Conservation (phyloP, 371 early-diverging fungal genomes). For the Rhizopus microsporus region DNA sequence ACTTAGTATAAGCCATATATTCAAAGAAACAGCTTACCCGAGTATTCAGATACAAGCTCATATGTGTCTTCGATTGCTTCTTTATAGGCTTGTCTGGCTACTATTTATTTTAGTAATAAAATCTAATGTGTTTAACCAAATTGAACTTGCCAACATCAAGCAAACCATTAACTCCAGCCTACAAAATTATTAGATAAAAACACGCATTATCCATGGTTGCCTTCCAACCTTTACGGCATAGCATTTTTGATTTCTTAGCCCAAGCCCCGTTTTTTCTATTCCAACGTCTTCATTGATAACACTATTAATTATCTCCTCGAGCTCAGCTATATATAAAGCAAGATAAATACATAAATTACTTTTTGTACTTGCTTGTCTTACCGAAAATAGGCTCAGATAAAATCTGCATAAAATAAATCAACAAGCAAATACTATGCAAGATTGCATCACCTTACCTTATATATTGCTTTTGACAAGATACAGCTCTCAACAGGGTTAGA, state of each 20-base stretch:
- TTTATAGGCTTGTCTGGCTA: slow-evolving; percentile 80
- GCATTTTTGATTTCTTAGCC: slow-evolving; percentile 83
- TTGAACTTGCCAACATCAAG: slow-evolving; percentile 79
- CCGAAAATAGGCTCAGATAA: slow-evolving; percentile 30
- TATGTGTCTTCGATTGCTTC: slow-evolving; percentile 85
- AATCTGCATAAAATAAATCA: slow-evolving; percentile 16
- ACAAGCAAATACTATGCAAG: background rate
- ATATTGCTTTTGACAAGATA: slow-evolving; percentile 10
- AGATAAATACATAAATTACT: too few relatives aligned
- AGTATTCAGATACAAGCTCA: slow-evolving; percentile 65
- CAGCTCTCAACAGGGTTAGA: too few relatives aligned
- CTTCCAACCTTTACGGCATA: slow-evolving; percentile 70
- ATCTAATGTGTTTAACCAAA: background rate
- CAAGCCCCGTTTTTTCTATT: slow-evolving; percentile 71
- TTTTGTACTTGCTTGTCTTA: slow-evolving; percentile 5
- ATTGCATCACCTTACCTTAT: slow-evolving; percentile 17
- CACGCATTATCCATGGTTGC: background rate
- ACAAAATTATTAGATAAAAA: background rate
- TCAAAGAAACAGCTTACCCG: slow-evolving; percentile 33
- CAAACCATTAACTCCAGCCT: slow-evolving; percentile 84
- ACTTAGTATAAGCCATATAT: background rate
- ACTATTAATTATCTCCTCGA: slow-evolving; percentile 47
- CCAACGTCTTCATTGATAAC: slow-evolving; percentile 70
- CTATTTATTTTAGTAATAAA: background rate
- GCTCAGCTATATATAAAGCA: slow-evolving; percentile 29